Evolutionary conservation across 345 rosid genomes (phyloP).

Genomic region (Eucalyptus pauciflora): DNA sequence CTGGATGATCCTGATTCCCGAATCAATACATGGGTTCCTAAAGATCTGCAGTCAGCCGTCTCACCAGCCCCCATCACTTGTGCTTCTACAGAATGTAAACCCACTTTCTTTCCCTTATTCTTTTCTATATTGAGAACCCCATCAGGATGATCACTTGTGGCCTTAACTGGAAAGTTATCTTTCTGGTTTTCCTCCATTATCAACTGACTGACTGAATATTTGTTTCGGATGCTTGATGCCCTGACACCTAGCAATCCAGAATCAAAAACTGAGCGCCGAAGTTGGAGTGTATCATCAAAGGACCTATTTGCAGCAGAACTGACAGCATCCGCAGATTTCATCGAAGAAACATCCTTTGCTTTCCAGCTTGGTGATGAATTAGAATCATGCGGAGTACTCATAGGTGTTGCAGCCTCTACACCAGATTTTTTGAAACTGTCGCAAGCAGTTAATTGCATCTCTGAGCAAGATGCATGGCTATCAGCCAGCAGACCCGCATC

Average conservation of each 20-base stretch:
- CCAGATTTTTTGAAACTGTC: slow-evolving; percentile 4
- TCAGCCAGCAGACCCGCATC: slow-evolving; percentile 11
- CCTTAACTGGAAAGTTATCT: not conserved
- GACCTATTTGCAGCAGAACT: slow-evolving; percentile 16
- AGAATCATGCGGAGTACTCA: slow-evolving; percentile 1
- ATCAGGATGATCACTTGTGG: not conserved
- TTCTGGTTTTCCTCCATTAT: not conserved
- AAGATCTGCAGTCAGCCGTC: not conserved
- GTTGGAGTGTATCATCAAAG: not conserved
- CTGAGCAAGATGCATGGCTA: slow-evolving; percentile 4
- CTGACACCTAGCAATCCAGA: not conserved
- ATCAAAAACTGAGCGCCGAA: not conserved
- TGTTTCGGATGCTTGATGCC: not conserved
- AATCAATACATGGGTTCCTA: slow-evolving; percentile 4
- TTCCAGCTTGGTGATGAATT: slow-evolving; percentile 7
- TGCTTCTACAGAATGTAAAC: not conserved
- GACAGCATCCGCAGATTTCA: slow-evolving; percentile 8
- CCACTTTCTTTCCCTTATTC: not conserved
- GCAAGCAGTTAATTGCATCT: slow-evolving; percentile 1
- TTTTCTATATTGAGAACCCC: not conserved
- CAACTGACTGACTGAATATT: not conserved
- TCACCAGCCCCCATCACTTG: not conserved
- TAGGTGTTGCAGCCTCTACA: slow-evolving; percentile 4
- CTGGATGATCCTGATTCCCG: not conserved
- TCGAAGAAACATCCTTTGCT: slow-evolving; percentile 4